Evolutionary conservation across 2,329 filamentous ascomycete species (phyloP).

Genomic region (Metarhizium robertsii): DNA sequence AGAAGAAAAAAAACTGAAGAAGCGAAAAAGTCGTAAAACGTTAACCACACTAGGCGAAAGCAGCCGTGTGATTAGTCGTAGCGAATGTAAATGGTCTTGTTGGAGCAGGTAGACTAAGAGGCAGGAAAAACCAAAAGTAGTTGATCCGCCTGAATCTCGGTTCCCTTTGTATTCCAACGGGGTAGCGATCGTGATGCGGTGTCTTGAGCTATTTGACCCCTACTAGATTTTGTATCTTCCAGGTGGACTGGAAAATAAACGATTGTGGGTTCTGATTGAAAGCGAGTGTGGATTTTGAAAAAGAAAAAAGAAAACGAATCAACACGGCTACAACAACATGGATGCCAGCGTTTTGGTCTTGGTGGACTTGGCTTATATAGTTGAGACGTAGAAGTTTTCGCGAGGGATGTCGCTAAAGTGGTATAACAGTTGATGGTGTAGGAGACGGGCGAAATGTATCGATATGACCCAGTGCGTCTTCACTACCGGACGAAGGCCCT

Average conservation of each 20-base stretch:
- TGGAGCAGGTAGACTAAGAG: background rate
- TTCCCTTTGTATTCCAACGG: conserved; percentile 12
- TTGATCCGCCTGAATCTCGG: conserved; percentile 3
- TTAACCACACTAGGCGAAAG: conserved; percentile 16
- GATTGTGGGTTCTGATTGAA: conserved; percentile 10
- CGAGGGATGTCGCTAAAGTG: background rate
- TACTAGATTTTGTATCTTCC: background rate
- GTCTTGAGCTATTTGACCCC: background rate
- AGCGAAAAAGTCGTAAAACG: conserved; percentile 9
- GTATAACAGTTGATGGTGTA: background rate
- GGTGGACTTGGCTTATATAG: background rate
- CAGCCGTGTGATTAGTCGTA: conserved; percentile 22
- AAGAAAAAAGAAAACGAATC: conserved; percentile 8
- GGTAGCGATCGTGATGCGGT: conserved; percentile 27
- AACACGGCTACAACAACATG: conserved; percentile 5
- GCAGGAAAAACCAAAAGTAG: background rate
- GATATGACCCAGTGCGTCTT: background rate
- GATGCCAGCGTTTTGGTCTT: background rate
- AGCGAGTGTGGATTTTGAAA: conserved; percentile 24
- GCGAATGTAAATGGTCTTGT: conserved; percentile 24
- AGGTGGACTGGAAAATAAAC: conserved; percentile 1
- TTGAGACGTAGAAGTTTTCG: background rate
- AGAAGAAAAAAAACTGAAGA: background rate
- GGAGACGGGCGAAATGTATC: background rate
- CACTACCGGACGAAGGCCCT: background rate